Evolutionary conservation across 163 green algal genomes (phyloP).

Genomic region (Chlorella variabilis): DNA sequence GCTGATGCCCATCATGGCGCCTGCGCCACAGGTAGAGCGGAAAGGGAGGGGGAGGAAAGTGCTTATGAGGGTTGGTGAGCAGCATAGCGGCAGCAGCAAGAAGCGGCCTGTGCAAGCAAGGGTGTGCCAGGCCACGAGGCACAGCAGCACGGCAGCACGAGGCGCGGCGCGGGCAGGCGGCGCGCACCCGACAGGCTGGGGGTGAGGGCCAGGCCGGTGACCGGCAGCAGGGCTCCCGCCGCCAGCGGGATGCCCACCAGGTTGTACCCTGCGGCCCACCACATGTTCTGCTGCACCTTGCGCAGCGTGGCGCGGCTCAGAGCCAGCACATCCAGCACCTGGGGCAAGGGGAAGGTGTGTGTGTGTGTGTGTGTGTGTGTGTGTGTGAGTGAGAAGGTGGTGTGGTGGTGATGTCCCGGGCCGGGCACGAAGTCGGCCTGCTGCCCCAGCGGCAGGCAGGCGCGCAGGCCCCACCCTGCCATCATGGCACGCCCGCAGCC

Average conservation of each 20-base stretch:
- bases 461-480: too few species aligned
- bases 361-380: background rate
- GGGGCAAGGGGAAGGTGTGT: slow-evolving; percentile 2
- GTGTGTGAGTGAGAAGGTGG: background rate
- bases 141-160: background rate
- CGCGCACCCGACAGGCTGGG: slow-evolving; percentile 78
- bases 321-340: slow-evolving; percentile 89
- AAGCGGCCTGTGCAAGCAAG: too few species aligned
- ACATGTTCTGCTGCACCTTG: slow-evolving; percentile 96
- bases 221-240: slow-evolving; percentile 83
- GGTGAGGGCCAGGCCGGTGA: slow-evolving; percentile 78
- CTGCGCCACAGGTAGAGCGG: slow-evolving; percentile 20
- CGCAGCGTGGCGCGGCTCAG: slow-evolving; percentile 83
- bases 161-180: too few species aligned
- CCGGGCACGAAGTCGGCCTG: too few species aligned
- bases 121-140: too few species aligned
- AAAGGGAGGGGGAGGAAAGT: too few species aligned
- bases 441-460: too few species aligned
- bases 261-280: slow-evolving; percentile 83
- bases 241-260: slow-evolving; percentile 84
- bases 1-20: slow-evolving; percentile 85
- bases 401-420: background rate
- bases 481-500: too few species aligned
- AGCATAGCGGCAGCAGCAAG: too few species aligned
- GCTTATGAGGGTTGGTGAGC: too few species aligned